phyloP scores from a whole-genome alignment of 768 basidiomycete species.

The Psilocybe tampanensis region DNA sequence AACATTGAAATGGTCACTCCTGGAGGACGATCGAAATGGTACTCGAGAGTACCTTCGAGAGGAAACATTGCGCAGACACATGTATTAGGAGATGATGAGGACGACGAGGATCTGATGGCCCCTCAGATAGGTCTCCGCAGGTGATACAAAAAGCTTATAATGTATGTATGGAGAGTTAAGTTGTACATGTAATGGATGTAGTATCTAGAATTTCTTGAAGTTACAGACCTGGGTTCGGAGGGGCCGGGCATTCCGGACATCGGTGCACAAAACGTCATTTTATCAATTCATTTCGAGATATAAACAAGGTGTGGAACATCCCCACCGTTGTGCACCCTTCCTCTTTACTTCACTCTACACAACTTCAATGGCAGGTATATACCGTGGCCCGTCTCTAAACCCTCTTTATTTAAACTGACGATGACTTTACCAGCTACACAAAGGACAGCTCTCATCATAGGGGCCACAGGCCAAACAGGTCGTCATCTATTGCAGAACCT shows the following conservation, averaged over 20 bases:
- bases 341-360: neutral
- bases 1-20: conserved; percentile 27
- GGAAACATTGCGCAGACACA: conserved; percentile 31
- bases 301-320: too few species aligned
- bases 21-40: conserved; percentile 56
- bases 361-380: conserved; percentile 7
- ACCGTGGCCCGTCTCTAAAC: neutral
- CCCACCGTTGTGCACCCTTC: too few species aligned
- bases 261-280: neutral
- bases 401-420: neutral
- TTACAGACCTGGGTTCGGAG: too few species aligned
- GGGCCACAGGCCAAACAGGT: conserved; percentile 75
- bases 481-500: conserved; percentile 62
- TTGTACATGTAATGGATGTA: neutral
- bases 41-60: conserved; percentile 54
- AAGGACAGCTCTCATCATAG: conserved; percentile 66
- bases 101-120: conserved; percentile 31
- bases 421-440: conserved; percentile 20
- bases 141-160: neutral
- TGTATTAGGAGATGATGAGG: conserved; percentile 57
- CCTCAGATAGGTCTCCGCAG: conserved; percentile 18
- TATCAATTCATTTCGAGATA: neutral
- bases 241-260: too few species aligned
- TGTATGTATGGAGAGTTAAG: neutral
- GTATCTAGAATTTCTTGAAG: too few species aligned